Percentiles rank a stretch among this genome's conserved stretches.
These are phyloP conservation scores for Curvularia hawaiiensis DNA, from an alignment of 2,329 filamentous ascomycete species.

Conservation along the genomic window DNA sequence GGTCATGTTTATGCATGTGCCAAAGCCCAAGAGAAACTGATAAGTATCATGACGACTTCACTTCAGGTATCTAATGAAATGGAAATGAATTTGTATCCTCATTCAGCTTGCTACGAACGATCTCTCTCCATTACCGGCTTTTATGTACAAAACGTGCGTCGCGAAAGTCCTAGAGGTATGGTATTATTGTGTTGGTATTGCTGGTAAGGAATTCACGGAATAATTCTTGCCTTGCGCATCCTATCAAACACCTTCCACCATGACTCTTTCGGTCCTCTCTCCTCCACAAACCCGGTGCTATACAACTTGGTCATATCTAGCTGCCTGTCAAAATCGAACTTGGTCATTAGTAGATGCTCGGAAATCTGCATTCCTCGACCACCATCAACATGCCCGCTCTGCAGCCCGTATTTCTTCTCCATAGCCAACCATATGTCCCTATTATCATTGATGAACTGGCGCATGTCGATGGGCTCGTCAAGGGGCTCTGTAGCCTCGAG, in stretches of 20 bases:
- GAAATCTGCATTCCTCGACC: slow-evolving; percentile 46
- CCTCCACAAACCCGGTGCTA: slow-evolving; percentile 50
- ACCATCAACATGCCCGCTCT: slow-evolving; percentile 47
- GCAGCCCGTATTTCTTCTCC: slow-evolving; percentile 38
- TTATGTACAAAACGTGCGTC: no score
- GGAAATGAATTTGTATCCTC: no score
- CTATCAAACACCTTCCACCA: slow-evolving; percentile 53
- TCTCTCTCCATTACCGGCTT: no score
- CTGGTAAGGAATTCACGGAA: slow-evolving; percentile 32
- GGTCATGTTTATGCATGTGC: no score
- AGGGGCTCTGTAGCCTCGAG: slow-evolving; percentile 46
- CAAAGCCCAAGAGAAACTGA: no score
- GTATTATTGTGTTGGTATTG: no score
- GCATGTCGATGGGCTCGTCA: slow-evolving; percentile 27
- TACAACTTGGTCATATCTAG: slow-evolving; percentile 54
- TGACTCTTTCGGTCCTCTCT: slow-evolving; percentile 45
- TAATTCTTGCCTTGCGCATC: slow-evolving; percentile 51
- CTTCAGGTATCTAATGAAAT: no score
- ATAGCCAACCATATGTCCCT: slow-evolving; percentile 29
- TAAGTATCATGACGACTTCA: no score
- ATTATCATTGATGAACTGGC: slow-evolving; percentile 37
- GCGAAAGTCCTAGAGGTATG: no score
- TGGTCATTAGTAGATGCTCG: slow-evolving; percentile 51
- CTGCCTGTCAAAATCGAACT: slow-evolving; percentile 54
- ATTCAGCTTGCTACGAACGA: no score